Evolutionary conservation across 2,329 filamentous ascomycete genomes (phyloP).

Genomic region (Lecanicillium sp.): DNA sequence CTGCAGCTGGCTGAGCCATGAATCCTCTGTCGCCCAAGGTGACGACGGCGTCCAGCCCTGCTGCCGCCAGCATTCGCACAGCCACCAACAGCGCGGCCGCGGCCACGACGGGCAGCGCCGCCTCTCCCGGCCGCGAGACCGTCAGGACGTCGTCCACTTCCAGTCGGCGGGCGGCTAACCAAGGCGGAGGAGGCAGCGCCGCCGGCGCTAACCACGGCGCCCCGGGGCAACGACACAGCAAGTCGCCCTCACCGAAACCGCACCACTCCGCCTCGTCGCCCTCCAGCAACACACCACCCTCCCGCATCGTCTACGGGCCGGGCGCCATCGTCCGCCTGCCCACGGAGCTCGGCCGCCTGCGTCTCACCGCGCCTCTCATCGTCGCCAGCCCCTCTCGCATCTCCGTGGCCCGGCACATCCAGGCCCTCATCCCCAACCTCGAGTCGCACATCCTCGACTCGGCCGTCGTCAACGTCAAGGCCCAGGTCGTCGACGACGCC

Average conservation of each 20-base stretch:
- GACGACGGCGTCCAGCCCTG: not conserved
- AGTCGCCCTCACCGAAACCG: slow-evolving; percentile 7
- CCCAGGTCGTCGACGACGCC: slow-evolving; percentile 24
- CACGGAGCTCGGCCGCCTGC: slow-evolving; percentile 27
- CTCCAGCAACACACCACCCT: slow-evolving; percentile 18
- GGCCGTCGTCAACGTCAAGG: slow-evolving; percentile 24
- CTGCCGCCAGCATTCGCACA: not conserved
- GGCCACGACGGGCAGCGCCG: not conserved
- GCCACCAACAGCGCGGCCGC: not conserved
- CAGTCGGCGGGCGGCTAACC: slow-evolving; percentile 5
- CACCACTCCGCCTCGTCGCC: slow-evolving; percentile 1
- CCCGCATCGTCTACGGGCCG: slow-evolving; percentile 30
- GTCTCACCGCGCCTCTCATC: slow-evolving; percentile 29
- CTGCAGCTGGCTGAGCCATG: not conserved
- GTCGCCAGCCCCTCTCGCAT: slow-evolving; percentile 33
- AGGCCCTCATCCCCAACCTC: slow-evolving; percentile 28
- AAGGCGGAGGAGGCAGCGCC: not conserved
- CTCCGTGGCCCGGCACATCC: slow-evolving; percentile 28
- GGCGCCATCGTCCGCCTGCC: slow-evolving; percentile 28
- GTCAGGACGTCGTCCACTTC: slow-evolving; percentile 3
- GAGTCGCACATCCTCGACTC: slow-evolving; percentile 29
- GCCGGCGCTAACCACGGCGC: not conserved
- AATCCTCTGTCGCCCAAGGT: not conserved
- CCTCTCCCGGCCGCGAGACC: not conserved
- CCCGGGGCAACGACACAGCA: not conserved